Percentiles rank a stretch among this genome's conserved stretches.
phyloP scores from a whole-genome alignment of 306 rosid species.

The Ziziphus jujuba region DNA sequence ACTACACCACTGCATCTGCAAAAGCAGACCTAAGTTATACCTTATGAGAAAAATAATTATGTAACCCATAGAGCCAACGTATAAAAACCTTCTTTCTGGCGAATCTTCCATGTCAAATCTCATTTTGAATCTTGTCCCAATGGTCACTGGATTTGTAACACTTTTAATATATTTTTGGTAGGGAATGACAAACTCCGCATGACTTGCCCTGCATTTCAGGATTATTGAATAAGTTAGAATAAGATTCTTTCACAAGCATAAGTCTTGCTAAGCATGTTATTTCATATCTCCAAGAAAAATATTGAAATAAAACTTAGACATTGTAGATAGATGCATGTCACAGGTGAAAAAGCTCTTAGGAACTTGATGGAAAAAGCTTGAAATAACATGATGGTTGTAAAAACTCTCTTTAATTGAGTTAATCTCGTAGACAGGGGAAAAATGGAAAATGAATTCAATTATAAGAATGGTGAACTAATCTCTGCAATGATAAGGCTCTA shows the following conservation, averaged over 20 bases:
- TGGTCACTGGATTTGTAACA: constrained; percentile 59
- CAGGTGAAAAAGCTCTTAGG: not conserved
- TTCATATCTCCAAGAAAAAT: constrained; percentile 3
- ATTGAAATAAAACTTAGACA: not conserved
- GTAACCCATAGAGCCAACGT: not conserved
- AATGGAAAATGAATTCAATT: no score
- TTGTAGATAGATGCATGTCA: not conserved
- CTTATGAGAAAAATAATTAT: not conserved
- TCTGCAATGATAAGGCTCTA: no score
- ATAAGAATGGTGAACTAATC: no score
- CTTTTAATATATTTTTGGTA: constrained; percentile 74
- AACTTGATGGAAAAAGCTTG: constrained; percentile 2
- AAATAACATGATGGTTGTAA: not conserved
- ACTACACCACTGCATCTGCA: constrained; percentile 78
- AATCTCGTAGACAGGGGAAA: no score
- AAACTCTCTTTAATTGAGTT: not conserved
- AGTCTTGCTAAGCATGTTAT: not conserved
- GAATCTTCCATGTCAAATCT: constrained; percentile 93
- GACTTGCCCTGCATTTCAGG: constrained; percentile 69
- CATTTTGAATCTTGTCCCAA: constrained; percentile 87
- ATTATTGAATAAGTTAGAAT: constrained; percentile 23
- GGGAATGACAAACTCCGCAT: constrained; percentile 84
- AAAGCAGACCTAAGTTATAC: constrained; percentile 25
- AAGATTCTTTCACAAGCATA: constrained; percentile 11
- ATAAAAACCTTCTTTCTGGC: constrained; percentile 80